A percentile compares a stretch with the other conserved stretches of the same genome.
These are phyloP conservation scores for Daldinia childiae DNA, from an alignment of 495 filamentous ascomycete species.

Conservation along the genomic window DNA sequence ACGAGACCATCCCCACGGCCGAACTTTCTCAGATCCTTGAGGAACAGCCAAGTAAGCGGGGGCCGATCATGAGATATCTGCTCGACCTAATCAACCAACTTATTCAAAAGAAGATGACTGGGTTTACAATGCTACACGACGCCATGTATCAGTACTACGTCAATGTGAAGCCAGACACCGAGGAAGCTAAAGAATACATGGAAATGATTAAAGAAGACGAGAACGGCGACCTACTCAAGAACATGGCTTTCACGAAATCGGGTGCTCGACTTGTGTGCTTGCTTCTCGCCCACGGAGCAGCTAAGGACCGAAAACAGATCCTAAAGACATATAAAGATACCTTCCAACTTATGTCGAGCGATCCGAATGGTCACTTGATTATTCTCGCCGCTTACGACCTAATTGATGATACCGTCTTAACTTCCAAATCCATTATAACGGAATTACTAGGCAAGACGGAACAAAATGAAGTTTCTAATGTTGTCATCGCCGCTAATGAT, in stretches of 20 bases:
- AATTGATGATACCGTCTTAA: conserved; percentile 90
- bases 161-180: conserved; percentile 75
- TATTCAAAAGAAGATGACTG: conserved; percentile 93
- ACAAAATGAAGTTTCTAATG: conserved; percentile 67
- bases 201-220: conserved; percentile 92
- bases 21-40: conserved; percentile 78
- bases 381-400: conserved; percentile 87
- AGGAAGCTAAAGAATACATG: conserved; percentile 85
- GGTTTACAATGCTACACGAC: conserved; percentile 95
- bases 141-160: conserved; percentile 97
- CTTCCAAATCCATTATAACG: conserved; percentile 82
- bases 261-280: conserved; percentile 84
- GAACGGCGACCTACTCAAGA: conserved; percentile 86
- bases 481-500: conserved; percentile 71
- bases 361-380: conserved; percentile 80
- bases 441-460: conserved; percentile 79
- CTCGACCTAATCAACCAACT: conserved; percentile 86
- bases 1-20: conserved; percentile 49
- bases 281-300: conserved; percentile 79
- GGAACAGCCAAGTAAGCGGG: conserved; percentile 81
- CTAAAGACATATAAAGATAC: conserved; percentile 87
- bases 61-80: conserved; percentile 83
- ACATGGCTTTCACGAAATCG: conserved; percentile 92
- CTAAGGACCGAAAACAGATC: conserved; percentile 93
- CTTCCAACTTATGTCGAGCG: conserved; percentile 80